phyloP scores from a whole-genome alignment of 176 grass and related monocot genomes.

The Zizania latifolia region DNA sequence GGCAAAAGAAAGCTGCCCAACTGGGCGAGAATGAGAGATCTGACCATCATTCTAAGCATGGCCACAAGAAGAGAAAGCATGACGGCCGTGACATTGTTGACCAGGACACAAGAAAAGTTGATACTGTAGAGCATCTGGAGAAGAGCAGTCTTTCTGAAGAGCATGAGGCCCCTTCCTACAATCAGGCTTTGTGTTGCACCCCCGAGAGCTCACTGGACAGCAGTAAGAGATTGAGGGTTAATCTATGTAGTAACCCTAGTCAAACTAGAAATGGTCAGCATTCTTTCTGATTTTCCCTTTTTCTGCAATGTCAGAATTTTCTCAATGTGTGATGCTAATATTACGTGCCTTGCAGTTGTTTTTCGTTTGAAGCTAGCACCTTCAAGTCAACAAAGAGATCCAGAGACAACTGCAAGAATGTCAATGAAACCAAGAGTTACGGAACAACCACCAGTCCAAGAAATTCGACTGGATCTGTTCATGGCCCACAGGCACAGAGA shows the following conservation, averaged over 20 bases:
- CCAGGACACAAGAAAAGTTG: neutral
- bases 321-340: neutral
- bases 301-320: neutral
- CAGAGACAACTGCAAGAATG: neutral
- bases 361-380: neutral
- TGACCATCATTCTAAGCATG: slow-evolving; percentile 2
- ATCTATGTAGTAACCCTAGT: neutral
- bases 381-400: neutral
- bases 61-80: slow-evolving; percentile 27
- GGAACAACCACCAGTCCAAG: neutral
- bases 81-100: neutral
- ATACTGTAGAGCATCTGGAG: slow-evolving; percentile 19
- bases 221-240: slow-evolving; percentile 14
- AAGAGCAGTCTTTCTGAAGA: slow-evolving; percentile 34
- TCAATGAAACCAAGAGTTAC: neutral
- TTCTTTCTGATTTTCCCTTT: neutral
- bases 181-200: neutral
- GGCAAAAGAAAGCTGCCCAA: slow-evolving; percentile 20
- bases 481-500: neutral
- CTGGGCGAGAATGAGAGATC: slow-evolving; percentile 7
- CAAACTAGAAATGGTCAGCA: neutral
- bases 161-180: slow-evolving; percentile 14
- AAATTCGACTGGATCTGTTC: neutral
- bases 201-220: slow-evolving; percentile 34
- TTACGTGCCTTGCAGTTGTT: neutral